Evolutionary conservation across 2,329 filamentous ascomycete species (phyloP), one percentile per base, ranked within the genome.

Genomic region (Aspergillus sp.): DNA sequence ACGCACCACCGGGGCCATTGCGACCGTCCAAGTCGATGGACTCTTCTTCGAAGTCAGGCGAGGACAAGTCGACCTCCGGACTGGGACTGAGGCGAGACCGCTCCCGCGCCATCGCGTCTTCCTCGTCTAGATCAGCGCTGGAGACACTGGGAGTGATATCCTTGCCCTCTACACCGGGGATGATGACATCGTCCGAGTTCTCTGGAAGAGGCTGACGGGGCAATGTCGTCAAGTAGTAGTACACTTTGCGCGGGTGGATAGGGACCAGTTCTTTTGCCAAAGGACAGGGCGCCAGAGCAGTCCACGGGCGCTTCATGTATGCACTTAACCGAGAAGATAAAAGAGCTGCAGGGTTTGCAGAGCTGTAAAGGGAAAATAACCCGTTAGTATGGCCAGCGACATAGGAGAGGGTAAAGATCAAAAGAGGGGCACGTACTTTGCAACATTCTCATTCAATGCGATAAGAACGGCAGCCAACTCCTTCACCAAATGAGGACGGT

Each of bases 171-270:
- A 82, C 78, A 56, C 75, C 78, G 69, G 80, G 65, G 72, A 79
- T 74, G 65, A 82, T 70, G 69, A 80, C 76, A 69, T 84, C 81
- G 59, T 82, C 80, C 55, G 86, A 79, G 47, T 81, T 83, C 65
- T 90, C 86, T 2, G 92, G 91, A 19, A 98, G 86, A 39, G 91
- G 87, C 73, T 94, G 91, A 72, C 90, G 91, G 50, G 90, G 88
- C 71, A 85, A 89, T n/a, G 90, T 96, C 41, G 92, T 96, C 62
- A 99, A 86, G 79, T 93, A 98, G 80, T 96, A 98, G 82, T 96
- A 98, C 50, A 96, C 93, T 77, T 95, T 91, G 73, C 94, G 90
- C 19, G 95, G 95, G 74, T 98, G 94, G 44, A 94, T 90, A 42
- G 90, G 88, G 74, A 97, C 92, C 57, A 97, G 86, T 77, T 96